Evolutionary conservation across 768 basidiomycete species (phyloP), one percentile per base, ranked within the genome.

Genomic region (Amanita molliuscula): DNA sequence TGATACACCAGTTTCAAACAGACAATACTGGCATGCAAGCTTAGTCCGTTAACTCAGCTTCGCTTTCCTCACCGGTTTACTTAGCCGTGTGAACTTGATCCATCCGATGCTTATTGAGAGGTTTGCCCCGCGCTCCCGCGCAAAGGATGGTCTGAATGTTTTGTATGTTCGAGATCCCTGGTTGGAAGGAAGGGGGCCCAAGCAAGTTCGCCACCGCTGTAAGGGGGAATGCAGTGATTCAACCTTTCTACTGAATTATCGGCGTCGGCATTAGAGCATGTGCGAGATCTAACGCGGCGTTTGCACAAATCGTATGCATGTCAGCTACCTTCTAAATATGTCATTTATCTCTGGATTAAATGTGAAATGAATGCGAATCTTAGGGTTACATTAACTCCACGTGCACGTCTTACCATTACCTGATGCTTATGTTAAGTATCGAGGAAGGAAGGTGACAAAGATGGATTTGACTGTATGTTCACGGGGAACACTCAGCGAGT

Each of bases 181-280:
- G 62, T 54, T 75, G 73, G 73, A 66, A 58, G 56, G 55, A 60
- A 44, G 74, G 73, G 13, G 62, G 65, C n/a, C 55, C 55, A 45
- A 75, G 74, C 54, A 68, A 70, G 48, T 77, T 77, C 55, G 72
- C 72, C 26, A 68, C 66, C 36, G 72, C 74, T 52, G 72, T 77
- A 48, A 62, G 68, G 43, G 65, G 63, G 26, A 76, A 75, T 56
- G 59, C 59, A 0, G 62, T 65, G 25, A 74, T 75, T 72, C 60
- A 62, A 31, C 61, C 63, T 11, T 72, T 64, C 53, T 70, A 73
- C 44, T 69, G 44, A 54, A 20, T 21, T 16, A 29, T 29, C 36
- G 20, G 31, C 15, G 28, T 26, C 25, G 25, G 23, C 3, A 34
- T 18, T 7, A 6, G 31, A 47, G 35, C 23, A 23, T 13, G 26